Evolutionary conservation across 192 early-diverging fungal genomes (phyloP), one percentile per base, ranked within the genome.

Genomic region (Obelidium mucronatum): DNA sequence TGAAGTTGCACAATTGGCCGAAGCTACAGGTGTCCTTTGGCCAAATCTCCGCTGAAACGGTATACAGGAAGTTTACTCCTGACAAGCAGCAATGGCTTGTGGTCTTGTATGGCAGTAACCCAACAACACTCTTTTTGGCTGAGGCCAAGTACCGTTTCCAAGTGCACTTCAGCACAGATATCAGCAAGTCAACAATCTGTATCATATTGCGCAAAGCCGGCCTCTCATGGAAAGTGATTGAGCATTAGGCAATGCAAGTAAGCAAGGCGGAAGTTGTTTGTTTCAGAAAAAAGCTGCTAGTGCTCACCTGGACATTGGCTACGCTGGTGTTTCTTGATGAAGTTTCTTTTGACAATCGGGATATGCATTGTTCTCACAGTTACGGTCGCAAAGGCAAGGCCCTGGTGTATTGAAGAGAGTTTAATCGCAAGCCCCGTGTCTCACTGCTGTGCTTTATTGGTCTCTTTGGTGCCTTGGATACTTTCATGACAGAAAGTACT

Each of bases 241-340:
- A 44, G 42, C 42, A 17, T 44, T 17, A 17, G 5, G 42, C 42
- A 44, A 44, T 44, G 42, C 42, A 44, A 44, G 42, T 17, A 5
- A 44, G 42, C n/a, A n/a, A 74, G 34, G 24, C 3, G 5, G 77
- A 78, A 28, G 37, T 75, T 5, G 22, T 53, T 28, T 40, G 71
- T 44, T 78, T 66, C 40, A 30, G 58, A 30, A 44, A 33, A 26
- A 71, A 78, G 52, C 59, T 78, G 0, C 36, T 40, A 24, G 35
- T 1, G 11, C 15, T 63, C 2, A 52, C 52, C 15, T 78, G 71
- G 71, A 22, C 33, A 6, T 58, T 63, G 4, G 19, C 17, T 26
- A 73, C 76, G 31, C 53, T 78, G 2, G 60, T 78, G 40, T 78
- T 78, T 35, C n/a, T 77, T 24, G 75, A 77, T 62, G 75, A 77